Base-by-base conservation (phyloP, 2,329 filamentous ascomycete species). In the Phoma sp. region DNA sequence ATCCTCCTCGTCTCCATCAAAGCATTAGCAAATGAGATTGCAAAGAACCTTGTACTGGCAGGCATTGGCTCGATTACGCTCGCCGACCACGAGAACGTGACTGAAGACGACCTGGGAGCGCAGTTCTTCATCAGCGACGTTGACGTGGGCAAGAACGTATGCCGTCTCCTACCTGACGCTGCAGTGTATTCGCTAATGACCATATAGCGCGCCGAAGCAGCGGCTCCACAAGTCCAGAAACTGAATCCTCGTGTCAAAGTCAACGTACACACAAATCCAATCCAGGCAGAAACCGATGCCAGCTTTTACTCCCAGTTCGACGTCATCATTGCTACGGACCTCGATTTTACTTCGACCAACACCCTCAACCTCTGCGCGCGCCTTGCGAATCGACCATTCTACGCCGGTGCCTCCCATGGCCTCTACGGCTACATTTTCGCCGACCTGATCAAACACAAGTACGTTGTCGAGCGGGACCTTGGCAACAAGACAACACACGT, bases 381-480 rank as follows among this genome's bases (percentile, higher is more conserved):
- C 39, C 78, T 96, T 30, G 87, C 89, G 56, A 84, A 86, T 59
- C 86, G 87, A 40, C 87, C 92, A 10, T 97, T 97, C 75, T 99
- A 99, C 76, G 92, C 92, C 9, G 90, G 92, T 29, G 89, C 87
- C 43, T 86, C 89, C 2, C 91, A 97, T 71, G 95, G 95, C 42
- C 84, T 96, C 72, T 98, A 96, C 74, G 95, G 95, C 50, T 99
- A 91, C 78, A 90, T 96, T 62, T 99, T 99, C 74, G 90, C 90
- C 53, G 95, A 99, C 74, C 83, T 99, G 18, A 92, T 96, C 64
- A 84, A 88, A 67, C 95, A 99, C 74, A 88, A 93, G 67, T 99
- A 92, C 70, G 86, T 95, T 56, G 88, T 99, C 57, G 88, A 96
- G 78, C 88, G 95, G 52, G 87, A 91, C 57, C 87, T 89, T 59